Evolutionary conservation across 2,329 filamentous ascomycete genomes (phyloP).

Genomic region (Pseudogymnoascus sp.): DNA sequence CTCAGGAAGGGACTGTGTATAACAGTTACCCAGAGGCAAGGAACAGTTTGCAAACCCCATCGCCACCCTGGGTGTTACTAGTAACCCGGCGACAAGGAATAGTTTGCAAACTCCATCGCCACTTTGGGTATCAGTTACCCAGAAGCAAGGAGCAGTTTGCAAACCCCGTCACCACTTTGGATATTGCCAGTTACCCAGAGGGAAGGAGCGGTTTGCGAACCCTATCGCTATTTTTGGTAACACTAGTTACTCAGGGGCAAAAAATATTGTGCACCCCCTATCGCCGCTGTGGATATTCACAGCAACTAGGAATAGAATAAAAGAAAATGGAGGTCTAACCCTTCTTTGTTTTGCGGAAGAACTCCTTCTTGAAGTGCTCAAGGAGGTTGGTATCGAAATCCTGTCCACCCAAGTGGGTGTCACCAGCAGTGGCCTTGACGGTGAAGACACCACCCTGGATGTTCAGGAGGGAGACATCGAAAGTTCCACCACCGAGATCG

Average conservation of each 20-base stretch:
- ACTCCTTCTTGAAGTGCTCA: constrained; percentile 95
- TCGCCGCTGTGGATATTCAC: background rate
- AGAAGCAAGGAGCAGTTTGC: background rate
- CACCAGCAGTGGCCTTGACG: constrained; percentile 95
- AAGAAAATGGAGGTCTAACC: constrained; percentile 21
- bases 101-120: background rate
- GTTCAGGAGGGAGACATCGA: constrained; percentile 98
- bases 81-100: background rate
- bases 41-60: background rate
- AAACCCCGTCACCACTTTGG: background rate
- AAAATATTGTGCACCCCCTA: background rate
- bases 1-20: background rate
- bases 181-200: background rate
- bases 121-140: background rate
- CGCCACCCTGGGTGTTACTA: background rate
- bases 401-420: constrained; percentile 91
- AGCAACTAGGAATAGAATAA: background rate
- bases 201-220: background rate
- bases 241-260: background rate
- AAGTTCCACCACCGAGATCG: constrained; percentile 99
- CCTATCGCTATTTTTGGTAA: background rate
- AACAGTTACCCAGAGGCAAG: background rate
- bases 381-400: constrained; percentile 96
- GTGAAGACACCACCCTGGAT: constrained; percentile 99
- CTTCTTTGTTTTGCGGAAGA: constrained; percentile 71